Evolutionary conservation across 306 rosid species (phyloP), one percentile per base, ranked within the genome.

Genomic region (Parietaria judaica): DNA sequence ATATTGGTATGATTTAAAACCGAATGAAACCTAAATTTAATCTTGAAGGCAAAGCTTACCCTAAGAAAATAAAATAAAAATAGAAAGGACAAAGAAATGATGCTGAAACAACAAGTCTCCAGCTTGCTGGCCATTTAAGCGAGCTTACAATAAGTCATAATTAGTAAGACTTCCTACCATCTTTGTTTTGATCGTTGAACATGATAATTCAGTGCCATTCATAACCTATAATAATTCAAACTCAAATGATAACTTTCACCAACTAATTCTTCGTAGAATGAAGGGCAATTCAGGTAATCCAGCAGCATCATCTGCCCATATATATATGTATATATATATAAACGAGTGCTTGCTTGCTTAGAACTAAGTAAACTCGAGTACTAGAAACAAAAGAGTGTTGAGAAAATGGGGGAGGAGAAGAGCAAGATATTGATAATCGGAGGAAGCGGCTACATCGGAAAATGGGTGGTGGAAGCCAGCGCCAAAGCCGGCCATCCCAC

Each of bases 391-490:
- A n/a, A n/a, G n/a, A n/a, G n/a, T n/a, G n/a, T n/a, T 10, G 11
- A 1, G 15, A 11, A 43, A 14, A 88, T 86, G 95, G 97, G 76
- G 47, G 81, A 13, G n/a, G 8, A 76, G 76, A 89, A 85, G 47
- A 88, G 95, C 76, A 91, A 79, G 87, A 69, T 91, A 66, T 52
- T 91, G 88, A 60, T 91, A 15, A 88, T 91, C 50, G 98, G 98
- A 73, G 95, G 98, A 36, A 91, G 96, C 12, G 96, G 98, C 2
- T 91, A 85, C 78, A 83, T 88, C 45, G 98, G 98, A 0, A 91
- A 83, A 69, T 66, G 65, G 54, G 46, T 91, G 4, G 95, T 87
- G 11, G 87, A 81, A 75, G 98, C 98, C 31, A 85, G 98, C 70
- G 83, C 79, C 1, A 85, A 83, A 62, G 62, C 84, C 3, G 91